A percentile compares a stretch with the other conserved stretches of the same genome.
phyloP scores from a whole-genome alignment of 139 green algal species.

The Tetraselmis chui region DNA sequence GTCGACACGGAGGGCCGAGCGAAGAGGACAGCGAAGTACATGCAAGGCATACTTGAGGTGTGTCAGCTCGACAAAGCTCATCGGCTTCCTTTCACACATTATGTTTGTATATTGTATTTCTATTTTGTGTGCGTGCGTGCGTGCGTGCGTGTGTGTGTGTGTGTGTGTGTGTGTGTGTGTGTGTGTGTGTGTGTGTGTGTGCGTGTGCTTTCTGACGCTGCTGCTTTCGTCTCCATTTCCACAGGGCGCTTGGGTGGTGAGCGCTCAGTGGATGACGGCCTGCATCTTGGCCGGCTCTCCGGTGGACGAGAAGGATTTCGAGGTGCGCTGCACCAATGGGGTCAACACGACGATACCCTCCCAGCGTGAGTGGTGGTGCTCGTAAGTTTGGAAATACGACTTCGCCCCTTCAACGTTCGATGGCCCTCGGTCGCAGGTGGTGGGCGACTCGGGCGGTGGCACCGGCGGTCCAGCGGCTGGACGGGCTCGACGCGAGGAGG shows the following conservation, averaged over 20 bases:
- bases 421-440: background rate
- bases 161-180: too few relatives aligned
- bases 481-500: background rate
- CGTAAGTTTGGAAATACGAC: too few relatives aligned
- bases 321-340: conserved; percentile 12
- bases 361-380: too few relatives aligned
- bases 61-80: too few relatives aligned
- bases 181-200: too few relatives aligned
- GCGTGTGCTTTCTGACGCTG: too few relatives aligned
- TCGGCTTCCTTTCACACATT: too few relatives aligned
- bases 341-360: too few relatives aligned
- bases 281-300: conserved; percentile 6
- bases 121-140: too few relatives aligned
- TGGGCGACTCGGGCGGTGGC: background rate
- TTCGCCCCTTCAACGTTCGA: background rate
- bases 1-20: background rate
- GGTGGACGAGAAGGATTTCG: conserved; percentile 4
- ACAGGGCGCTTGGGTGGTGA: conserved; percentile 12
- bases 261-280: conserved; percentile 15
- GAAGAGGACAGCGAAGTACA: conserved; percentile 3
- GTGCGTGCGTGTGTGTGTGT: too few relatives aligned
- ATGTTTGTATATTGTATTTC: too few relatives aligned
- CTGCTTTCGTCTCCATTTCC: too few relatives aligned
- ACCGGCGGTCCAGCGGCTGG: background rate
- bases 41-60: background rate